phyloP scores from a whole-genome alignment of 2,329 filamentous ascomycete genomes.

The Fusarium sp. region DNA sequence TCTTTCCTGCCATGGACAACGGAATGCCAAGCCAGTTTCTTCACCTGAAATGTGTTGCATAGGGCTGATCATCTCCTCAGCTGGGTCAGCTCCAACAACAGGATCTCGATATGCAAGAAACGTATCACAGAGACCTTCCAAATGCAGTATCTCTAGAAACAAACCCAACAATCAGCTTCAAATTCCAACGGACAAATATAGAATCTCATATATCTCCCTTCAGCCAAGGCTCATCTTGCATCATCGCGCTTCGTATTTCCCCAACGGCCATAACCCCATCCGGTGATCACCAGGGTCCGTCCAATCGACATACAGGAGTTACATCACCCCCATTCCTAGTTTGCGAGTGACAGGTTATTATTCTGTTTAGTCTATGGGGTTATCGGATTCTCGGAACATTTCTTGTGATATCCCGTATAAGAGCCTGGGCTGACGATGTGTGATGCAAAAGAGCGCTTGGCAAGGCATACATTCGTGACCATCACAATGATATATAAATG shows the following conservation, averaged over 20 bases:
- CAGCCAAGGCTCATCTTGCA: neutral
- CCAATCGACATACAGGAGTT: constrained; percentile 22
- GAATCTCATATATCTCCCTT: neutral
- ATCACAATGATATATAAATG: constrained; percentile 8
- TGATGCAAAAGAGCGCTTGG: neutral
- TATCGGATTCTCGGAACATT: constrained; percentile 1
- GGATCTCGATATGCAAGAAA: neutral
- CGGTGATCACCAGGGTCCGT: constrained; percentile 16
- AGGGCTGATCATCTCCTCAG: neutral
- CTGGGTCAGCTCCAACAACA: neutral
- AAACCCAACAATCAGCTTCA: neutral
- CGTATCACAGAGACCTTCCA: neutral
- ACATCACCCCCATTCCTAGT: constrained; percentile 14
- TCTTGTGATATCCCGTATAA: constrained; percentile 1
- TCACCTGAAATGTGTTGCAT: neutral
- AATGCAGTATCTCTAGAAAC: neutral
- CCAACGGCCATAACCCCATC: constrained; percentile 3
- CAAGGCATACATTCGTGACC: neutral
- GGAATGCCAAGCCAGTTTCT: neutral
- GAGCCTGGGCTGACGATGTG: constrained; percentile 5
- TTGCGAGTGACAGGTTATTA: neutral
- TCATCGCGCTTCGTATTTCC: constrained; percentile 27
- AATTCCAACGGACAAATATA: neutral
- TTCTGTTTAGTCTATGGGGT: neutral
- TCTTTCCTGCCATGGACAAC: neutral